Evolutionary conservation across 2,329 filamentous ascomycete species (phyloP).

Genomic region (Colletotrichum tamarilloi): DNA sequence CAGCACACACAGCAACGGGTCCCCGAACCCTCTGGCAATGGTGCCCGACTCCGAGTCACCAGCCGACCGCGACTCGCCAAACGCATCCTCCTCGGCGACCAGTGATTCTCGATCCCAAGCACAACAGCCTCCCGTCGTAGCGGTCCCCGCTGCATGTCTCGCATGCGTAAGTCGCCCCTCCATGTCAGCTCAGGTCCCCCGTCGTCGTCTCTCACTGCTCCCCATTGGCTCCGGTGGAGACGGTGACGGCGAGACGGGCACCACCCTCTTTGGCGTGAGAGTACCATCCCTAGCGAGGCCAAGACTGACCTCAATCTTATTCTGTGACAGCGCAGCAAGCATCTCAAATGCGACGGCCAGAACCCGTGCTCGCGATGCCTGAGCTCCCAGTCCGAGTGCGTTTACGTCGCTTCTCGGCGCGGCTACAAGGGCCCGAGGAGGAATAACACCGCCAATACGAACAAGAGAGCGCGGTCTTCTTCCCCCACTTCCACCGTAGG

Average conservation of each 20-base stretch:
- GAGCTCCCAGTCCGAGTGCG: conserved; percentile 68
- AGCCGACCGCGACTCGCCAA: conserved; percentile 23
- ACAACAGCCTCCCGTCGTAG: conserved; percentile 47
- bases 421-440: conserved; percentile 78
- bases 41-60: conserved; percentile 37
- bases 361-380: conserved; percentile 77
- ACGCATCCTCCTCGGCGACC: conserved; percentile 37
- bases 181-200: background rate
- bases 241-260: background rate
- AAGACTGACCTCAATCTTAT: background rate
- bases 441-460: conserved; percentile 53
- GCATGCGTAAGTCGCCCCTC: conserved; percentile 59
- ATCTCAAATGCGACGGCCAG: conserved; percentile 80
- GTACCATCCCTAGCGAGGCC: background rate
- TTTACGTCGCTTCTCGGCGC: conserved; percentile 79
- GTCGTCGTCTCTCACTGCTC: background rate
- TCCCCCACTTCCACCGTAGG: conserved; percentile 48
- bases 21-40: conserved; percentile 18
- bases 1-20: conserved; percentile 31
- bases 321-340: conserved; percentile 64
- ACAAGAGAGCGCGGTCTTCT: conserved; percentile 48
- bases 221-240: background rate
- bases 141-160: conserved; percentile 64
- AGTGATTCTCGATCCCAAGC: conserved; percentile 36
- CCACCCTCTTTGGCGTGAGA: background rate